Conservation (phyloP, 371 early-diverging fungal genomes). For the Neoconidiobolus thromboides region DNA sequence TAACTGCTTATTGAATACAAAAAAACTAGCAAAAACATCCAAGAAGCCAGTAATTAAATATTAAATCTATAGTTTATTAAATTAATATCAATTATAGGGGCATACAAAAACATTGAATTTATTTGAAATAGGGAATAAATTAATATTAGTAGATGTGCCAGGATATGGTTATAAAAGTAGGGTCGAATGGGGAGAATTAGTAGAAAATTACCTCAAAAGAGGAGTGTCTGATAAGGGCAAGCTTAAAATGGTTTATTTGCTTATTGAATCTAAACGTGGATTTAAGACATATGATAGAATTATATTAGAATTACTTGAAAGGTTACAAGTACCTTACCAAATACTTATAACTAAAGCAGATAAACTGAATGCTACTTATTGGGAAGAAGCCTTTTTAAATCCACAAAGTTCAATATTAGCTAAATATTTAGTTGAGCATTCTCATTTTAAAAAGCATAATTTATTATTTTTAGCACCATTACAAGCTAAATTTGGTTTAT, state of each 20-base stretch:
- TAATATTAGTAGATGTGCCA: constrained; percentile 62
- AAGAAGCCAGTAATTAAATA: background rate
- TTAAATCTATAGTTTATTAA: background rate
- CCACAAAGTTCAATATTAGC: background rate
- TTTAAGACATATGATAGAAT: background rate
- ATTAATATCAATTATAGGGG: constrained; percentile 19
- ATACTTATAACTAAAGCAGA: background rate
- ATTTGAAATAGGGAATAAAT: constrained; percentile 28
- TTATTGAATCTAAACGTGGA: background rate
- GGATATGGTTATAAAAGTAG: constrained; percentile 56
- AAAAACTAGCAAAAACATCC: background rate
- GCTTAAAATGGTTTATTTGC: background rate
- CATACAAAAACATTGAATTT: constrained; percentile 52
- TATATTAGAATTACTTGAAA: background rate
- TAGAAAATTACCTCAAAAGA: background rate
- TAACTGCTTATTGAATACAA: background rate
- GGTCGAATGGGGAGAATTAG: constrained; percentile 38
- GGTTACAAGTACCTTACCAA: background rate
- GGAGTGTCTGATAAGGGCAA: background rate
- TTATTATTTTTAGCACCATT: background rate
- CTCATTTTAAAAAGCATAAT: background rate
- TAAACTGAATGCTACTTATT: background rate
- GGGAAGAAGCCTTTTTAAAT: background rate
- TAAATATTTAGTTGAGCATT: background rate
- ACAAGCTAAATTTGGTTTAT: background rate